Evolutionary conservation across 1,139 yeast species (phyloP).

Genomic region (Schwanniomyces etchellsii): DNA sequence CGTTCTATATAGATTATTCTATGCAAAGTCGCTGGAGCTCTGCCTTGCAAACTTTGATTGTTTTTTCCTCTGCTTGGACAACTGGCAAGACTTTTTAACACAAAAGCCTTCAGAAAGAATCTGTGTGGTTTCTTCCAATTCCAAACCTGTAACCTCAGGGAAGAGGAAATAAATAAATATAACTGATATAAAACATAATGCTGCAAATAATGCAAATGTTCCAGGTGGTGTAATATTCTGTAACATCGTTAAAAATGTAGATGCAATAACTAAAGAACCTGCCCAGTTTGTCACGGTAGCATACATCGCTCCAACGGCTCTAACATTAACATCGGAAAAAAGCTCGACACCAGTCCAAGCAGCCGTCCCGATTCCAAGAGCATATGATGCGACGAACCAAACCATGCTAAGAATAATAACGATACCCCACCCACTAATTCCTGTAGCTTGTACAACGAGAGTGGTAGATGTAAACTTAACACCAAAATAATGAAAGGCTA

Average conservation of each 20-base stretch:
- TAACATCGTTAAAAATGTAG: constrained; percentile 91
- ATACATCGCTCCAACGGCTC: constrained; percentile 87
- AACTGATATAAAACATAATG: constrained; percentile 64
- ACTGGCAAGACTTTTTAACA: constrained; percentile 60
- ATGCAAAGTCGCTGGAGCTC: no score
- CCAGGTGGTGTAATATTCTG: constrained; percentile 91
- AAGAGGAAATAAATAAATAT: constrained; percentile 74
- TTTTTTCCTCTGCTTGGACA: constrained; percentile 50
- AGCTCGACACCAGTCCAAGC: constrained; percentile 98
- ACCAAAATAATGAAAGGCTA: constrained; percentile 82
- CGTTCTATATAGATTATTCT: no score
- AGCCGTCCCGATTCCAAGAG: constrained; percentile 91
- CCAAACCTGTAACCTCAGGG: constrained; percentile 89
- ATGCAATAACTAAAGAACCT: constrained; percentile 84
- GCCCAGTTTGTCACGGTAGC: constrained; percentile 97
- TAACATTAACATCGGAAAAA: constrained; percentile 80
- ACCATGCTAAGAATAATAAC: constrained; percentile 83
- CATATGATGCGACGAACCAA: constrained; percentile 80
- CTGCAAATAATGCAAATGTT: constrained; percentile 87
- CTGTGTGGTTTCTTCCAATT: constrained; percentile 83
- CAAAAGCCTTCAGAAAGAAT: constrained; percentile 80
- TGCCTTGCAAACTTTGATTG: background rate
- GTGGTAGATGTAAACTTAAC: constrained; percentile 47
- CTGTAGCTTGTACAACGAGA: constrained; percentile 36
- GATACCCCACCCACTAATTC: constrained; percentile 79